A percentile compares a stretch with the other conserved stretches of the same genome.
These are phyloP conservation scores for Debaryomycetaceae sp. DNA, from an alignment of 1,139 yeast species.

Conservation along the genomic window DNA sequence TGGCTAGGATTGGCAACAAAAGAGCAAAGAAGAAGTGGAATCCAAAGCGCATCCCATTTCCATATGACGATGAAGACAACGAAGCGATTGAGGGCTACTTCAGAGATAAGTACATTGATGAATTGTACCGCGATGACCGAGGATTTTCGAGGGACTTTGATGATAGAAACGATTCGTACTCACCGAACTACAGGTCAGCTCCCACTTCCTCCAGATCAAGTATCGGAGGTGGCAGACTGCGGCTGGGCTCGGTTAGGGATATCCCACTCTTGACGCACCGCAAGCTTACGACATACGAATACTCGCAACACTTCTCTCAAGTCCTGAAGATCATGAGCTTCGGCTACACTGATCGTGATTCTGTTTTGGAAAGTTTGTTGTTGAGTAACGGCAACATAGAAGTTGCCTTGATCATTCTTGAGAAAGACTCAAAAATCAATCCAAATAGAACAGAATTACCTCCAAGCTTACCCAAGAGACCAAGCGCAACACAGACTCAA, in stretches of 20 bases:
- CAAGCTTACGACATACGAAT: conserved; percentile 41
- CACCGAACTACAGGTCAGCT: neutral
- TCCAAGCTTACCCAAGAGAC: conserved; percentile 49
- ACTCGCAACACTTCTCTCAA: conserved; percentile 35
- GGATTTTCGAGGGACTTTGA: conserved; percentile 22
- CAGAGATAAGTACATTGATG: conserved; percentile 50
- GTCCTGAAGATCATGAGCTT: conserved; percentile 36
- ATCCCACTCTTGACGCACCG: conserved; percentile 41
- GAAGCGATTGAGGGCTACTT: conserved; percentile 46
- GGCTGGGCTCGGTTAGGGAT: conserved; percentile 20
- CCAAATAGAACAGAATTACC: conserved; percentile 35
- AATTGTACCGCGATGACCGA: conserved; percentile 39
- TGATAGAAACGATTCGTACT: conserved; percentile 13
- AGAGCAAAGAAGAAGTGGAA: conserved; percentile 65
- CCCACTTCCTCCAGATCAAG: conserved; percentile 9
- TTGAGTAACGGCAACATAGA: conserved; percentile 47
- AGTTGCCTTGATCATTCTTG: conserved; percentile 45
- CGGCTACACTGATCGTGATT: conserved; percentile 48
- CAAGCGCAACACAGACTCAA: conserved; percentile 14
- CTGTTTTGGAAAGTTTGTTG: conserved; percentile 48
- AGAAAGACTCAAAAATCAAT: conserved; percentile 36
- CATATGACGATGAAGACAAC: conserved; percentile 66
- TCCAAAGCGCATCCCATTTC: conserved; percentile 59
- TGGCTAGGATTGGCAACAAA: conserved; percentile 64
- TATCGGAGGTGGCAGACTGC: conserved; percentile 12